A percentile compares a stretch with the other conserved stretches of the same genome.
Evolutionary conservation across 805 yeast species (phyloP).

Genomic region (Nakazawaea populi): DNA sequence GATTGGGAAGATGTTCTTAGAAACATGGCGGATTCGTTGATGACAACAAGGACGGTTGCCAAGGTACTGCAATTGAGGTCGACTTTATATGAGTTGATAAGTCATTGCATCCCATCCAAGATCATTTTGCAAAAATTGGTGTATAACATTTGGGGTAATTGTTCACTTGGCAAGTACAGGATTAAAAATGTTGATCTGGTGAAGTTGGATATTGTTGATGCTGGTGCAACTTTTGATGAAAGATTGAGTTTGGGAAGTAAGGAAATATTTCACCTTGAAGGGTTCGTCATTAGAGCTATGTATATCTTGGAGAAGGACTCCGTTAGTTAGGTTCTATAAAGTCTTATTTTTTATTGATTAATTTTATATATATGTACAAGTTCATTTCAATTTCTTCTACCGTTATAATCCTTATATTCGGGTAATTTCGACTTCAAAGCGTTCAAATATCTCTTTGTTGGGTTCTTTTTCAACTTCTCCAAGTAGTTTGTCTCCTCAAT

Average conservation of each 20-base stretch:
- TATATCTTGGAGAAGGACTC: slow-evolving; percentile 49
- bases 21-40: slow-evolving; percentile 55
- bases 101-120: slow-evolving; percentile 92
- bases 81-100: slow-evolving; percentile 71
- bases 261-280: slow-evolving; percentile 91
- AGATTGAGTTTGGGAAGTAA: slow-evolving; percentile 81
- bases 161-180: slow-evolving; percentile 14
- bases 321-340: background rate
- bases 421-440: slow-evolving; percentile 43
- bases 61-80: slow-evolving; percentile 56
- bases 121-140: slow-evolving; percentile 62
- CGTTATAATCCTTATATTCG: slow-evolving; percentile 38
- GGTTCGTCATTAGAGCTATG: slow-evolving; percentile 87
- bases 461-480: slow-evolving; percentile 48
- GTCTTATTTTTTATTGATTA: background rate
- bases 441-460: slow-evolving; percentile 61
- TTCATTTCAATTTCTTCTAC: slow-evolving; percentile 16
- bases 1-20: slow-evolving; percentile 89
- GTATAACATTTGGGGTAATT: slow-evolving; percentile 23
- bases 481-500: slow-evolving; percentile 46
- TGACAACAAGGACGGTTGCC: slow-evolving; percentile 59
- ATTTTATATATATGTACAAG: slow-evolving; percentile 7
- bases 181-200: slow-evolving; percentile 19
- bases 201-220: slow-evolving; percentile 44
- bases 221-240: slow-evolving; percentile 74